Evolutionary conservation across 192 early-diverging fungal genomes (phyloP).

Genomic region (Pilaira anomala): DNA sequence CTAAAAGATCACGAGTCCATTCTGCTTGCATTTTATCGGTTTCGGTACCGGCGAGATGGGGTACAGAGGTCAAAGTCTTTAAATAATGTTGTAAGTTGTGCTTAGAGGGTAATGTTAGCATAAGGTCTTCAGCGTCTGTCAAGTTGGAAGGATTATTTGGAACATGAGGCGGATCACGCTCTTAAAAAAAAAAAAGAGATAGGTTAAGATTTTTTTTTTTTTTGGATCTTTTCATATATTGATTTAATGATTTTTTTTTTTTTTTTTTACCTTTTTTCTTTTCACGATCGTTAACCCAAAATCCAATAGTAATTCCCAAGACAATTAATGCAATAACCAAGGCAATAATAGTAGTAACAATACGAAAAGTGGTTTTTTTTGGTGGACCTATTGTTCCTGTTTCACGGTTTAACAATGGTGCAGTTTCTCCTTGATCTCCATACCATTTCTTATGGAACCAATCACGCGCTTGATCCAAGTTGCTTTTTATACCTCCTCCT

Average conservation of each 20-base stretch:
- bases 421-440: neutral
- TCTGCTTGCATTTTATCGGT: slow-evolving; percentile 48
- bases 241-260: neutral
- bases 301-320: neutral
- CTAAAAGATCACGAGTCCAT: slow-evolving; percentile 54
- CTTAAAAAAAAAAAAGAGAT: neutral
- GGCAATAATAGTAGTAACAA: neutral
- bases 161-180: neutral
- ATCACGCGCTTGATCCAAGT: neutral
- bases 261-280: neutral
- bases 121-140: slow-evolving; percentile 11
- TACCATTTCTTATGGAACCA: slow-evolving; percentile 3
- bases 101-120: slow-evolving; percentile 17
- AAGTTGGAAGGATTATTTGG: neutral
- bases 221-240: neutral
- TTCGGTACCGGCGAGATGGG: slow-evolving; percentile 53
- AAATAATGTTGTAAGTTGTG: slow-evolving; percentile 43
- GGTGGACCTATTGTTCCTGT: neutral
- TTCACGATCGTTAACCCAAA: neutral
- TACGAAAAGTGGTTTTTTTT: neutral
- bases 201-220: neutral
- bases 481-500: too few species aligned
- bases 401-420: slow-evolving; percentile 4
- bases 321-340: neutral
- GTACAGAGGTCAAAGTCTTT: slow-evolving; percentile 53